Percentiles rank a stretch among this genome's conserved stretches.
Conservation (phyloP, 2,329 filamentous ascomycete genomes). For the Acephala macrosclerotiorum region DNA sequence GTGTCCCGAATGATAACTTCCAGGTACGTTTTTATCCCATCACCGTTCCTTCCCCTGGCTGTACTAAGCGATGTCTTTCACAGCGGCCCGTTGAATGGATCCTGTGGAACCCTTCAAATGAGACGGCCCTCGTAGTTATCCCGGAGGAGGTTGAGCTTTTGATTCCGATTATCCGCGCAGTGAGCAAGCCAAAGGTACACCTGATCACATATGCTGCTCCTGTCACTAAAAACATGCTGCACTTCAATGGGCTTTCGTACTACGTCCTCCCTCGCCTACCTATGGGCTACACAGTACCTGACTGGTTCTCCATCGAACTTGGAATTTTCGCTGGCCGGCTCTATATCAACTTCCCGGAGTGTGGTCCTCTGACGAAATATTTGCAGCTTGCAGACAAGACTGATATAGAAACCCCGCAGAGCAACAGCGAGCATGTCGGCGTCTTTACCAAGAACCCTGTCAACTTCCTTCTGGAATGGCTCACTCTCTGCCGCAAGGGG, state of each 20-base stretch:
- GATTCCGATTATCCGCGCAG: slow-evolving; percentile 51
- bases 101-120: slow-evolving; percentile 56
- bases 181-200: slow-evolving; percentile 43
- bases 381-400: neutral
- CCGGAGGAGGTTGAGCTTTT: slow-evolving; percentile 68
- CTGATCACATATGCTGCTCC: slow-evolving; percentile 66
- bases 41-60: neutral
- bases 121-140: slow-evolving; percentile 63
- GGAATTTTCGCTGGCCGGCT: slow-evolving; percentile 67
- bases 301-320: slow-evolving; percentile 63
- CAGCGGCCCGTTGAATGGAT: slow-evolving; percentile 65
- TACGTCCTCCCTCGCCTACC: slow-evolving; percentile 59
- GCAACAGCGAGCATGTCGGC: too few relatives aligned
- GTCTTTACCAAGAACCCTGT: slow-evolving; percentile 47
- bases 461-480: slow-evolving; percentile 63
- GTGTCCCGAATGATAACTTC: slow-evolving; percentile 49
- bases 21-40: slow-evolving; percentile 38
- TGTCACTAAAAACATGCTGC: slow-evolving; percentile 64
- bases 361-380: slow-evolving; percentile 27
- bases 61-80: slow-evolving; percentile 26
- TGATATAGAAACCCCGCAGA: too few relatives aligned
- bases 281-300: slow-evolving; percentile 50
- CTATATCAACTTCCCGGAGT: slow-evolving; percentile 62
- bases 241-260: slow-evolving; percentile 62
- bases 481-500: slow-evolving; percentile 58